A percentile compares a stretch with the other conserved stretches of the same genome.
phyloP scores from a whole-genome alignment of 768 basidiomycete species.

The Xerocomus potaroensis region DNA sequence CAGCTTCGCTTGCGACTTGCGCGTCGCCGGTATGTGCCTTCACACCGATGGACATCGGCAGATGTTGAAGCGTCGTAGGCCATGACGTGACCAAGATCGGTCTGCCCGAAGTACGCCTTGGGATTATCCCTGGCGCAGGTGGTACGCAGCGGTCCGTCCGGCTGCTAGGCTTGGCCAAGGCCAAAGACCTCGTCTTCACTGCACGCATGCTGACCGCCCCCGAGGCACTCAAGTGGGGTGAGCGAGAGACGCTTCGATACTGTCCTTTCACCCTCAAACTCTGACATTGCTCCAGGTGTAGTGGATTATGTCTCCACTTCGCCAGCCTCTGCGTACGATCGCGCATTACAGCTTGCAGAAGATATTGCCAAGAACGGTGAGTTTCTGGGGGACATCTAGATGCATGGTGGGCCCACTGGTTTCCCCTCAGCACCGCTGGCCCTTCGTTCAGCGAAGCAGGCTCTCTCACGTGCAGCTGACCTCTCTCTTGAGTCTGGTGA shows the following conservation, averaged over 20 bases:
- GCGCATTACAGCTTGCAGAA: slow-evolving; percentile 64
- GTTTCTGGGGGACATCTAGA: slow-evolving; percentile 6
- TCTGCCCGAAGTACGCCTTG: slow-evolving; percentile 68
- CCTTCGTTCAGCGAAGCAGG: slow-evolving; percentile 82
- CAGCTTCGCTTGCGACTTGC: slow-evolving; percentile 83
- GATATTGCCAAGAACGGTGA: slow-evolving; percentile 65
- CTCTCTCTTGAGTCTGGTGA: slow-evolving; percentile 72
- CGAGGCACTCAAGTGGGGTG: slow-evolving; percentile 73
- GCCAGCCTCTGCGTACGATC: slow-evolving; percentile 59
- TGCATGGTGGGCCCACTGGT: not conserved
- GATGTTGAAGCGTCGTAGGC: slow-evolving; percentile 33
- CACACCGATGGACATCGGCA: not conserved
- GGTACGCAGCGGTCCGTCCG: slow-evolving; percentile 83
- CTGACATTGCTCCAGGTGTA: slow-evolving; percentile 49
- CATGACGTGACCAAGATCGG: slow-evolving; percentile 78
- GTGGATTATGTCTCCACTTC: slow-evolving; percentile 74
- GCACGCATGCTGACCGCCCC: slow-evolving; percentile 61
- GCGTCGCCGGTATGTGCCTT: slow-evolving; percentile 70
- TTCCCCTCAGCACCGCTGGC: slow-evolving; percentile 68
- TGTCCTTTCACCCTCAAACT: not conserved
- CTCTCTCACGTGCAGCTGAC: slow-evolving; percentile 76
- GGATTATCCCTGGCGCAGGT: slow-evolving; percentile 92
- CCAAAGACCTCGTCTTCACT: slow-evolving; percentile 86
- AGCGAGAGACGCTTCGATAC: not conserved
- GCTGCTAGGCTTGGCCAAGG: slow-evolving; percentile 70